Evolutionary conservation across 2,329 filamentous ascomycete genomes (phyloP), one percentile per base, ranked within the genome.

Genomic region (Purpureocillium takamizusanense): DNA sequence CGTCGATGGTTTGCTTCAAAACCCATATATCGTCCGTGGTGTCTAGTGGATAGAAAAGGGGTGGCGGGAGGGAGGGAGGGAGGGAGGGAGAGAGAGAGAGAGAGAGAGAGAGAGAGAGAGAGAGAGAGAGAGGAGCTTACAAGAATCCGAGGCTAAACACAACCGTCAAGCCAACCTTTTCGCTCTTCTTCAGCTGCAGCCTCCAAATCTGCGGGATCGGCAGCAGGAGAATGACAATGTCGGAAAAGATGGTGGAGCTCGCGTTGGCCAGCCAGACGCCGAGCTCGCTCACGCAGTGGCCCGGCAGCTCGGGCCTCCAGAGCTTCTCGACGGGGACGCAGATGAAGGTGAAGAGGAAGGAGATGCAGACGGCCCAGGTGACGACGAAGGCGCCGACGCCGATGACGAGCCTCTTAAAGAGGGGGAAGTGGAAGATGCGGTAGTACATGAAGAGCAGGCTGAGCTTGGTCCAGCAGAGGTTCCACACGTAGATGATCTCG

Each of bases 371-470:
- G 28, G 61, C 60, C 67, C 69, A 73, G 23, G 51, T 49, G 33
- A 71, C 54, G 16, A 66, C 57, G 6, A 72, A 61, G n/a, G 44
- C 39, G 8, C 59, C 63, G 7, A 71, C 55, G 7, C 54, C 47
- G 42, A 57, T 60, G 5, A 57, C 57, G 44, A 57, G 58, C 41
- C 53, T 60, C 45, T 61, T 60, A 40, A 70, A 64, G 36, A 55
- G 56, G 1, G 54, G 55, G 4, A 63, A 53, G 15, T 54, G 64
- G 50, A 72, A 73, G 43, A 73, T 67, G 45, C 67, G 66, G 48
- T 60, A 61, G 54, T 72, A 72, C 66, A 73, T 69, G 32, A 69
- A 49, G 27, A 74, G 48, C 27, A 73, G 55, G 36, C 63, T 63
- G 13, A 71, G 41, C 44, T 72, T 74, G 10, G 67, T 66, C 52